phyloP scores from a whole-genome alignment of 306 rosid genomes.

The Malus domestica region ASM211411v1 NC_041789.1:15227001-15227500 shows the following conservation, averaged over 20 bases:
- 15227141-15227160: neutral
- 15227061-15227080: neutral
- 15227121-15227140: neutral
- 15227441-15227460: neutral
- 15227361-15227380: neutral
- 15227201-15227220: neutral
- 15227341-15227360: neutral
- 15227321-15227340: neutral
- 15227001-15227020: slow-evolving; percentile 34
- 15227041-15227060: neutral
- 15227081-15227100: neutral
- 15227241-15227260: neutral
- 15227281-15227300: neutral
- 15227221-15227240: neutral
- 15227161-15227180: neutral
- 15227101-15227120: neutral
- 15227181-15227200: neutral
- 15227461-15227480: neutral
- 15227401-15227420: neutral
- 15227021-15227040: slow-evolving; percentile 61
- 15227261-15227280: neutral
- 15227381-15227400: neutral
- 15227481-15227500: neutral
- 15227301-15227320: neutral
- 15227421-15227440: neutral